Base-by-base conservation (phyloP, 139 green algal genomes). In the Chlamydomonas asymmetrica region DNA sequence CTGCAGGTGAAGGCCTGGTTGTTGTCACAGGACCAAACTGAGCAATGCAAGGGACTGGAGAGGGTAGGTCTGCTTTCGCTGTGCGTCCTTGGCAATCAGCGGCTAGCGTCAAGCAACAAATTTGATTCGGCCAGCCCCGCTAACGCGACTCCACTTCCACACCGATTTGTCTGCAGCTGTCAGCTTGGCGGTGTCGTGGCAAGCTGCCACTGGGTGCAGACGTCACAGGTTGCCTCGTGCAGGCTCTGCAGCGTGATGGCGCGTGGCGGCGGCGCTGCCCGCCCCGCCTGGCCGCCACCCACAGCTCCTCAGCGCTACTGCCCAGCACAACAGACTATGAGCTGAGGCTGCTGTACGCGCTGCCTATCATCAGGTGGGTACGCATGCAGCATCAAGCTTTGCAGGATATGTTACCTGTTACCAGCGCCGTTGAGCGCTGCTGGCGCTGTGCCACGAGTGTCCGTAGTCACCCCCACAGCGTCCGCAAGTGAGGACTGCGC, bases 181-280 rank as follows among this genome's bases (percentile, higher is more conserved):
- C 77, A 18, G 81, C 83, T 10, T 96, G 91, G 91, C 67, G 91
- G 0, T 64, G 71, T 6, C 71, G 90, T 1, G 90, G 91, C 16
- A 81, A 88, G 13, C 78, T 95, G 23, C 87, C 91, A 0, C 54
- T 94, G 56, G 90, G 84, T 2, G 83, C 91, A 18, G 91, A 95
- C 41, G 71, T 84, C 43, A 92, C 89, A 27, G 86, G 86, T 4
- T 76, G 54, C 2, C 73, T 96, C 16, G 54, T 90, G 38, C 87
- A 92, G 67, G 77, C 82, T 0, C 49, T 48, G n/a, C 61, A 81
- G 38, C 34, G 27, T 4, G 81, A 83, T 56, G 9, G 3, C 23
- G n/a, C 73, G n/a, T 54, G 27, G 39, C 43, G 4, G 37, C 40
- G 29, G 35, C 56, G 22, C 8, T 43, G 23, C 37, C 2, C 3